A percentile compares a stretch with the other conserved stretches of the same genome.
Conservation (phyloP, 495 filamentous ascomycete genomes). For the Beverwykella pulmonaria region DNA sequence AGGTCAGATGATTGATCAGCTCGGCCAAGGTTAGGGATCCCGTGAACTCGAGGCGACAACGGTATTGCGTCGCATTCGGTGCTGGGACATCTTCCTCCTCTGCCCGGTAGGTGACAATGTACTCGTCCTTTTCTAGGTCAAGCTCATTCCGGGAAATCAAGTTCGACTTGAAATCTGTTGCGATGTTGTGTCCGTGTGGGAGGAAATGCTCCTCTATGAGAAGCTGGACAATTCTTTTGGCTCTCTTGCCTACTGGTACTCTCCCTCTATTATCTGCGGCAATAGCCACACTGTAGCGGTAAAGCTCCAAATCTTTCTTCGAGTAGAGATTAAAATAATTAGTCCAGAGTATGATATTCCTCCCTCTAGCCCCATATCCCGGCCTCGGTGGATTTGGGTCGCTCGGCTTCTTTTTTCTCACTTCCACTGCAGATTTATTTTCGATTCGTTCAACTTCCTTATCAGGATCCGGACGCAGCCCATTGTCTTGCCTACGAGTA, state of each 20-base stretch:
- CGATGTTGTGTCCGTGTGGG: constrained; percentile 23
- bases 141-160: constrained; percentile 40
- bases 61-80: constrained; percentile 8
- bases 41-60: constrained; percentile 22
- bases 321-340: constrained; percentile 51
- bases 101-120: constrained; percentile 22
- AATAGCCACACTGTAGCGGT: constrained; percentile 31
- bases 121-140: constrained; percentile 7
- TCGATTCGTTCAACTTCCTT: too few species aligned
- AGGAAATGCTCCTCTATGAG: constrained; percentile 25
- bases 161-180: constrained; percentile 41
- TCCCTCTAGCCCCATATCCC: constrained; percentile 50
- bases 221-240: constrained; percentile 21
- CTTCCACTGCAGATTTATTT: too few species aligned
- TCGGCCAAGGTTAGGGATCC: constrained; percentile 20
- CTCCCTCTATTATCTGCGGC: constrained; percentile 15
- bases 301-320: constrained; percentile 8
- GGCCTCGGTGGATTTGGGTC: too few species aligned
- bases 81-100: constrained; percentile 23
- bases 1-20: constrained; percentile 44
- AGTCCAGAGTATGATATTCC: constrained; percentile 43
- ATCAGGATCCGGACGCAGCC: too few species aligned
- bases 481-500: too few species aligned
- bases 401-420: too few species aligned
- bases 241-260: constrained; percentile 32